These are phyloP conservation scores for Phoma sp. DNA, from an alignment of 2,329 filamentous ascomycete genomes.

Conservation along the genomic window DNA sequence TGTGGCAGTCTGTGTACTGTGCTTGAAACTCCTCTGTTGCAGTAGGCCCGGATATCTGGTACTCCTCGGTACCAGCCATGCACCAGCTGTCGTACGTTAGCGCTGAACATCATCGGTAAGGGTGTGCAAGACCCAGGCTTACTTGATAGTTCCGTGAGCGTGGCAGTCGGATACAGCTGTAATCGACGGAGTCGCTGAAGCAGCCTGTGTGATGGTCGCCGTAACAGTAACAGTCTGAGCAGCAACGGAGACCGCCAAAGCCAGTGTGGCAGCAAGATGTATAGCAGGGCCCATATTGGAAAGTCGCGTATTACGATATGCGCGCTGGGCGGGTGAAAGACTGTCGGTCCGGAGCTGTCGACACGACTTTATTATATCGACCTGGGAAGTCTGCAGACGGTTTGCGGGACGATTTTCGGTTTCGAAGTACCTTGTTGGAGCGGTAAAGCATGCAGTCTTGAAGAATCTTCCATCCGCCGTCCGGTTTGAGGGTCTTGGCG, in stretches of 20 bases:
- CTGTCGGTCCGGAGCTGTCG: conserved; percentile 6
- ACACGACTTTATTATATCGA: conserved; percentile 30
- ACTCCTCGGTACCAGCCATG: conserved; percentile 52
- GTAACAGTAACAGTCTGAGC: conserved; percentile 21
- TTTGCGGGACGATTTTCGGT: conserved; percentile 12
- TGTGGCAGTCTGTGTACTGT: conserved; percentile 70
- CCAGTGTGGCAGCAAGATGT: conserved; percentile 1
- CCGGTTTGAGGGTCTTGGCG: conserved; percentile 21
- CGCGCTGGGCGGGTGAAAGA: conserved; percentile 7
- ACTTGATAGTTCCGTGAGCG: conserved; percentile 56
- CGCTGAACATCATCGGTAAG: not conserved
- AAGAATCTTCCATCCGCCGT: conserved; percentile 21
- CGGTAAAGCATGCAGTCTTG: conserved; percentile 6
- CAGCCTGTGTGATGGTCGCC: conserved; percentile 16
- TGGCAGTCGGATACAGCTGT: conserved; percentile 63
- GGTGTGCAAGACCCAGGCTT: conserved; percentile 19
- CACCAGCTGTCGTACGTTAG: conserved; percentile 51
- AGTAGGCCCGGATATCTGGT: conserved; percentile 60
- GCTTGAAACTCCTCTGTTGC: conserved; percentile 65
- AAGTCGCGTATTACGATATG: not conserved
- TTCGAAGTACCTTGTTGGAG: conserved; percentile 26
- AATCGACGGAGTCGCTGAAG: conserved; percentile 29
- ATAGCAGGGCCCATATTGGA: conserved; percentile 24
- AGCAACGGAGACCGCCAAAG: conserved; percentile 7
- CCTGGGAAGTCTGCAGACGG: not conserved